Evolutionary conservation across 2,329 filamentous ascomycete species (phyloP).

Genomic region (Botrytis aclada): DNA sequence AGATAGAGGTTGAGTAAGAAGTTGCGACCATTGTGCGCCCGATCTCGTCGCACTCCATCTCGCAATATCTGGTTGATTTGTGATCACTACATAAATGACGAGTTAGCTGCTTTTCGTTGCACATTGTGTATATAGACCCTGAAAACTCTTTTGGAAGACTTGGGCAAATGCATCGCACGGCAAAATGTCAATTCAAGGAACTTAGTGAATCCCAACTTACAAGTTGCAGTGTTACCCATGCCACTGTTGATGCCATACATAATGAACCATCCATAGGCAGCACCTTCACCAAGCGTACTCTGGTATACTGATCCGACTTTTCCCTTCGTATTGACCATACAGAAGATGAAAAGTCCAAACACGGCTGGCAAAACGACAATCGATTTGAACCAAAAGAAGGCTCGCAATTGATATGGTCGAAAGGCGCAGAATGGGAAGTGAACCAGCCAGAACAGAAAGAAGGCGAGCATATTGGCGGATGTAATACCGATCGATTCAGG

Average conservation of each 20-base stretch:
- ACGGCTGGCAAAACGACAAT: constrained; percentile 40
- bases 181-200: not conserved
- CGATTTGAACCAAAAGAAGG: constrained; percentile 41
- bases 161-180: not conserved
- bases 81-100: constrained; percentile 34
- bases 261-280: constrained; percentile 39
- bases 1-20: constrained; percentile 36
- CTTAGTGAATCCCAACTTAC: not conserved
- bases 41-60: constrained; percentile 37
- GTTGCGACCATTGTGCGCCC: constrained; percentile 43
- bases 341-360: constrained; percentile 42
- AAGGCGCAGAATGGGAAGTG: constrained; percentile 48
- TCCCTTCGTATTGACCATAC: constrained; percentile 41
- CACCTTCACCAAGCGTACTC: constrained; percentile 21
- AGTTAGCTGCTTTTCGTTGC: not conserved
- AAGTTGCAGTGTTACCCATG: constrained; percentile 41
- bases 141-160: too few relatives aligned
- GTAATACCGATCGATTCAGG: constrained; percentile 42
- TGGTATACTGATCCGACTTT: constrained; percentile 33
- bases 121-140: not conserved
- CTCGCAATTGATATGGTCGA: constrained; percentile 44
- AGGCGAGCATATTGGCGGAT: constrained; percentile 43
- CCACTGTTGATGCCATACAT: constrained; percentile 42
- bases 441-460: constrained; percentile 54
- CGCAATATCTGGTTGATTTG: constrained; percentile 46